Conservation (phyloP, 176 grass and related monocot species). For the Oropetium thomaeum region DNA sequence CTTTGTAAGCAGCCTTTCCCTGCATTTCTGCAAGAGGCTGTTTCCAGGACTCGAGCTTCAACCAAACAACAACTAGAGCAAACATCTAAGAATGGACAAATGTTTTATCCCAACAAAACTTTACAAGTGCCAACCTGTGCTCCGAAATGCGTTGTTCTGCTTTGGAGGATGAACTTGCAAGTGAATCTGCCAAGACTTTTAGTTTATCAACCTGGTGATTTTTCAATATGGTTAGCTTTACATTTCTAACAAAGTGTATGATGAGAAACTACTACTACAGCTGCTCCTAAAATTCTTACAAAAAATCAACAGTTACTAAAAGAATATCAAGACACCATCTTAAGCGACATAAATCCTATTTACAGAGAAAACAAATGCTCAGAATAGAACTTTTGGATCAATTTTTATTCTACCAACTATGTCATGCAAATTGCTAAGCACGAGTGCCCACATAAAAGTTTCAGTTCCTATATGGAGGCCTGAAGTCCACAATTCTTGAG, state of each 20-base stretch:
- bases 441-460: not conserved
- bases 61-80: not conserved
- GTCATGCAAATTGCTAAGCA: constrained; percentile 29
- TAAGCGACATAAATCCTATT: constrained; percentile 9
- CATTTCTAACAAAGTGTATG: constrained; percentile 8
- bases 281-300: constrained; percentile 14
- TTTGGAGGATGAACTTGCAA: constrained; percentile 86
- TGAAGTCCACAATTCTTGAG: not conserved
- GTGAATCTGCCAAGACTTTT: constrained; percentile 89
- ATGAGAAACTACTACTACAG: not conserved
- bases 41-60: no score
- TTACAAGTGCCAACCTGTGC: constrained; percentile 59
- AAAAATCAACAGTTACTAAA: constrained; percentile 9
- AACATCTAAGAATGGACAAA: constrained; percentile 7
- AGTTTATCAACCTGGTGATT: constrained; percentile 84
- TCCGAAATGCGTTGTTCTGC: constrained; percentile 96
- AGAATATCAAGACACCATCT: not conserved
- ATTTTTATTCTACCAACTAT: not conserved
- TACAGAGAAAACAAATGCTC: not conserved
- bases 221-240: constrained; percentile 8
- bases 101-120: not conserved
- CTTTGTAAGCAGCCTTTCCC: no score
- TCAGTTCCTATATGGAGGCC: not conserved
- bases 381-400: constrained; percentile 5
- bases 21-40: no score